A percentile compares a stretch with the other conserved stretches of the same genome.
phyloP scores from a whole-genome alignment of 495 filamentous ascomycete genomes.

The Xylaria acuta region DNA sequence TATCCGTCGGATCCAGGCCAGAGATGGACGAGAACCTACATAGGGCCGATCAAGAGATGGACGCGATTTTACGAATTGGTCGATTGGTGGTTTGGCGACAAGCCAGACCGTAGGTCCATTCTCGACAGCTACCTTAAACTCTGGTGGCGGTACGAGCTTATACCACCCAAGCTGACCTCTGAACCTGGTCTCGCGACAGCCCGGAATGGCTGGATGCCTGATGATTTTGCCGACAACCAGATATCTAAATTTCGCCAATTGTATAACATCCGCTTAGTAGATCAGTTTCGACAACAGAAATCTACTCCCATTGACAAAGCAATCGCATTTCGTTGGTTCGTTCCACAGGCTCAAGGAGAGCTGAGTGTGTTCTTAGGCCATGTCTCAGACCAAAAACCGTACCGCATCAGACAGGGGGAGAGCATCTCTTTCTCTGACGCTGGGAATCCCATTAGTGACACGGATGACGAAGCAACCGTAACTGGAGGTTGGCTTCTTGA shows the following conservation, averaged over 20 bases:
- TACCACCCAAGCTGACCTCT: constrained; percentile 45
- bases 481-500: constrained; percentile 52
- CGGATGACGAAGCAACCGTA: constrained; percentile 28
- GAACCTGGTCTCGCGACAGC: constrained; percentile 37
- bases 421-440: constrained; percentile 38
- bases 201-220: constrained; percentile 48
- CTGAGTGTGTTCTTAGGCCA: constrained; percentile 47
- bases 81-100: constrained; percentile 53
- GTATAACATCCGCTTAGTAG: constrained; percentile 39
- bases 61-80: constrained; percentile 49
- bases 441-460: constrained; percentile 34
- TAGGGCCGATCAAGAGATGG: constrained; percentile 52
- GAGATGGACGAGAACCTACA: constrained; percentile 53
- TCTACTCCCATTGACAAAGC: constrained; percentile 33
- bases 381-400: constrained; percentile 44
- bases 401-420: constrained; percentile 40
- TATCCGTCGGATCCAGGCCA: constrained; percentile 53
- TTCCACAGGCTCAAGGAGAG: constrained; percentile 42
- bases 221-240: constrained; percentile 39
- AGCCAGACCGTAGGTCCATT: constrained; percentile 43
- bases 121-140: constrained; percentile 49
- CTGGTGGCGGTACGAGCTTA: constrained; percentile 46
- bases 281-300: constrained; percentile 30
- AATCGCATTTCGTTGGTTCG: constrained; percentile 33
- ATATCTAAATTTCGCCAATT: constrained; percentile 37